These are phyloP conservation scores for Sporothrix globosa DNA, from an alignment of 2,329 filamentous ascomycete genomes.

Conservation along the genomic window DNA sequence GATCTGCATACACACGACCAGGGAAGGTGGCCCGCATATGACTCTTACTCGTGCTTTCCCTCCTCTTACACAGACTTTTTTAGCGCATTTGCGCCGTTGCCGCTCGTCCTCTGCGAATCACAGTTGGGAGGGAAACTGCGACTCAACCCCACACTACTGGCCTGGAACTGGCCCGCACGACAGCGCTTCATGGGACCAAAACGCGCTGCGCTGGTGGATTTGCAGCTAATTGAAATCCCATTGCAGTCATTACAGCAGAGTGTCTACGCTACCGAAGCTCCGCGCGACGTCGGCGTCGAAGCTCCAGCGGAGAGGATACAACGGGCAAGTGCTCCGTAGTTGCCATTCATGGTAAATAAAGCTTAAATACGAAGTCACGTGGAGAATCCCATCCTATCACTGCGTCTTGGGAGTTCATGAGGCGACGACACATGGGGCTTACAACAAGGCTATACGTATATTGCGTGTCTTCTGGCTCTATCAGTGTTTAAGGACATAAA, in stretches of 20 bases:
- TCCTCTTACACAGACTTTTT: constrained; percentile 15
- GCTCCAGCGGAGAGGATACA: neutral
- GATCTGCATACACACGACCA: neutral
- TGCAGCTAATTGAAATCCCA: neutral
- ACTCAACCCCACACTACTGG: constrained; percentile 9
- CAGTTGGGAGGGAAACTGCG: no score
- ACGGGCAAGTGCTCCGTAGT: neutral
- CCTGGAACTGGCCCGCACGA: constrained; percentile 4
- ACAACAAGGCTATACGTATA: neutral
- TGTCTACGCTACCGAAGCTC: neutral
- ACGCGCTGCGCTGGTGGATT: neutral
- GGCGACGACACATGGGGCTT: neutral
- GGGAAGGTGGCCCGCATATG: constrained; percentile 21
- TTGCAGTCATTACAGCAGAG: no score
- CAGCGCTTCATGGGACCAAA: neutral
- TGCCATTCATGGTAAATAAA: neutral
- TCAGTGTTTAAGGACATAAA: no score
- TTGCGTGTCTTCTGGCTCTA: no score
- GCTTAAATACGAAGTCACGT: constrained; percentile 6
- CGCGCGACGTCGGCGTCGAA: constrained; percentile 3
- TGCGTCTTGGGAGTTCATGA: neutral
- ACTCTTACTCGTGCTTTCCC: constrained; percentile 12
- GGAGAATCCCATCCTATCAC: neutral
- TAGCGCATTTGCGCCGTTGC: constrained; percentile 22
- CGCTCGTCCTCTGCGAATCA: constrained; percentile 19